Evolutionary conservation across 192 early-diverging fungal species (phyloP), one percentile per base, ranked within the genome.

Genomic region (Umbelopsis sp.): DNA sequence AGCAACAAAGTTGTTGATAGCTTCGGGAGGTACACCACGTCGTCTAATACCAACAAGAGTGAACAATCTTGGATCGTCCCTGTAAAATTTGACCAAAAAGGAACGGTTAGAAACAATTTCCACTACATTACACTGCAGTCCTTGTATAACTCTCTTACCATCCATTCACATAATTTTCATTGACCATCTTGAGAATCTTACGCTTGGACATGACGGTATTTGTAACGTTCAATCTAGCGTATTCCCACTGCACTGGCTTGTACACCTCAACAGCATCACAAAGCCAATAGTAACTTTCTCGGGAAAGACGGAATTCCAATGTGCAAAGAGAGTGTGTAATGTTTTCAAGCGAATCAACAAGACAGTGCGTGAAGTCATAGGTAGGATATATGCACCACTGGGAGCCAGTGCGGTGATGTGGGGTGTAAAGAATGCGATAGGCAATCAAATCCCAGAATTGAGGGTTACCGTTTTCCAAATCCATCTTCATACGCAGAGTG

Each of bases 211-310:
- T 89, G 73, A 99, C 83, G 1, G 95, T 97, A 85, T 95, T 91
- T 53, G 95, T 93, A 66, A 99, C 86, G 73, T 91, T 95, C 47
- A 99, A 82, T 56, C 98, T 90, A 45, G 96, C 96, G 73, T 94
- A 99, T 83, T 99, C 98, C 95, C 96, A 99, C 86, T 99, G 98
- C 26, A 99, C 96, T 25, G 98, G 98, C 84, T 99, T 99, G 87
- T 99, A 99, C 2, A 99, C 87, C 77, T 97, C 95, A 29, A 98
- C 83, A 14, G 97, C 97, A 79, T 99, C 98, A 66, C 95, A 92
- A 29, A 99, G 91, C 98, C 98, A 99, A 85, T 99, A 99, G 84
- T 99, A 99, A 25, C 95, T 95, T 69, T 93, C 89, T 69, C 98
- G 93, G 25, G 96, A 95, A 76, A 91, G 91, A 45, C 77, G 87